A percentile compares a stretch with the other conserved stretches of the same genome.
Evolutionary conservation across 306 rosid species (phyloP).

Genomic region (Quercus ilex): DNA sequence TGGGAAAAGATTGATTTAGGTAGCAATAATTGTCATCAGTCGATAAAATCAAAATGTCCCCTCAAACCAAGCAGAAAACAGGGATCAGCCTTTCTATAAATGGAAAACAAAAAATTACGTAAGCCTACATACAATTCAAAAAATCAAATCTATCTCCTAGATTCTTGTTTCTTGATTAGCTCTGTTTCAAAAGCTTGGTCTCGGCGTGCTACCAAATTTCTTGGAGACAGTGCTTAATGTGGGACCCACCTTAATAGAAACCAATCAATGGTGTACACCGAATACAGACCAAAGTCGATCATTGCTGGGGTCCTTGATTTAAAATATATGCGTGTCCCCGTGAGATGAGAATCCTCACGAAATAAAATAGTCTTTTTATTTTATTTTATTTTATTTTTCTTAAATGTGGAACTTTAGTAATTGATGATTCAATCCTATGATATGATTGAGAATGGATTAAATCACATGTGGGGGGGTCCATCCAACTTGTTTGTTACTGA

Average conservation of each 20-base stretch:
- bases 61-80: background rate
- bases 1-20: too few relatives aligned
- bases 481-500: slow-evolving; percentile 3
- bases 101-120: background rate
- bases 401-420: background rate
- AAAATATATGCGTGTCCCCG: too few relatives aligned
- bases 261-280: background rate
- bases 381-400: background rate
- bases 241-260: background rate
- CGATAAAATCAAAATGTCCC: background rate
- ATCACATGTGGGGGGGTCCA: slow-evolving; percentile 4
- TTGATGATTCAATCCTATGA: background rate
- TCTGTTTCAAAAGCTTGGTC: background rate
- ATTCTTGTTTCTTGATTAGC: background rate
- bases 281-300: background rate
- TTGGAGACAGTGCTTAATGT: background rate
- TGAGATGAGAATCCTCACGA: too few relatives aligned
- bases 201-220: background rate
- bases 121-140: background rate
- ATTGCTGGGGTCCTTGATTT: background rate
- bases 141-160: background rate
- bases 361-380: too few relatives aligned
- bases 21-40: background rate
- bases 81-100: background rate
- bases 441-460: background rate